A percentile compares a stretch with the other conserved stretches of the same genome.
Conservation (phyloP, 768 basidiomycete species). For the Nevesoporus exiguus region DNA sequence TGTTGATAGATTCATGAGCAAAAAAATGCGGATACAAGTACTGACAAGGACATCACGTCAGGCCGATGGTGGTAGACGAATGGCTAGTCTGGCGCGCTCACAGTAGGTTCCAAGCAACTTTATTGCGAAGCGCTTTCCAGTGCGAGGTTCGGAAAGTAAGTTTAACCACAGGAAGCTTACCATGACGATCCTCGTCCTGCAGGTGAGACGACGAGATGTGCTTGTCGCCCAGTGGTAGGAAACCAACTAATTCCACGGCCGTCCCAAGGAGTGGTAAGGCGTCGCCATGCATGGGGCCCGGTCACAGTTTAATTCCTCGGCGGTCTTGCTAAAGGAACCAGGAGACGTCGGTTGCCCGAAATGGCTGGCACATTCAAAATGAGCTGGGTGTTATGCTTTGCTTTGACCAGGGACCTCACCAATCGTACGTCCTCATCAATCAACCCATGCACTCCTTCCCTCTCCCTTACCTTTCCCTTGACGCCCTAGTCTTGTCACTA, state of each 20-base stretch:
- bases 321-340: not conserved
- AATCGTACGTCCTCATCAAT: not conserved
- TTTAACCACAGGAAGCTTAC: conserved; percentile 2
- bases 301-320: not conserved
- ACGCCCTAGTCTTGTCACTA: not conserved
- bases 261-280: conserved; percentile 23
- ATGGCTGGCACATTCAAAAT: no score
- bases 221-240: conserved; percentile 24
- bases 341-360: no score
- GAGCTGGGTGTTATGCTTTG: no score
- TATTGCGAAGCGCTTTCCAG: conserved; percentile 4
- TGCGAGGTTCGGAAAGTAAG: not conserved
- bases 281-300: conserved; percentile 2
- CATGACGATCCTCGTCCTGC: conserved; percentile 3
- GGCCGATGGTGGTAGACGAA: no score
- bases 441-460: not conserved
- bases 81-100: not conserved
- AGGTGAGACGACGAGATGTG: conserved; percentile 23
- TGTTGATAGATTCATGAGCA: not conserved
- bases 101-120: conserved; percentile 15
- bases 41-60: not conserved
- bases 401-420: no score
- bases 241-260: conserved; percentile 23
- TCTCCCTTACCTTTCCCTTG: conserved; percentile 6
- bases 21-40: conserved; percentile 19